Conservation (phyloP, 768 basidiomycete genomes). For the Trametes elegans region DNA sequence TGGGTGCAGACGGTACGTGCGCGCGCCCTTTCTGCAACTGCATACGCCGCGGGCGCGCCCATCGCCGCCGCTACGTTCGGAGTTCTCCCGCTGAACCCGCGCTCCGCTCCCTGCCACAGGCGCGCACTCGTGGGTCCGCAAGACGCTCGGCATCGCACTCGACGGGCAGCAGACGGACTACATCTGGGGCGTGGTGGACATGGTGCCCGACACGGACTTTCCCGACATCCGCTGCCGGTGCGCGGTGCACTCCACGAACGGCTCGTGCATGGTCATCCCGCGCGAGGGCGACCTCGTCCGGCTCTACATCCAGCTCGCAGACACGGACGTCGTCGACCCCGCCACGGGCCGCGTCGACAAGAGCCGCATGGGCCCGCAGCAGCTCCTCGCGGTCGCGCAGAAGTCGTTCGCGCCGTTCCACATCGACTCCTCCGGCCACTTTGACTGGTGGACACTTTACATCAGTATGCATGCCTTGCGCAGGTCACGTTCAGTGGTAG, state of each 20-base stretch:
- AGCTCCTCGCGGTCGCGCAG: slow-evolving; percentile 44
- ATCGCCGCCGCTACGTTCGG: too few species aligned
- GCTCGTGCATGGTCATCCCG: slow-evolving; percentile 53
- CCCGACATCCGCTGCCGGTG: slow-evolving; percentile 51
- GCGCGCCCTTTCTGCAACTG: too few species aligned
- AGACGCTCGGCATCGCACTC: slow-evolving; percentile 62
- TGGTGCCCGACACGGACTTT: slow-evolving; percentile 48
- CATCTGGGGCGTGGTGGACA: slow-evolving; percentile 81
- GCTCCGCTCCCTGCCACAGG: slow-evolving; percentile 36
- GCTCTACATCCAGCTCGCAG: slow-evolving; percentile 51
- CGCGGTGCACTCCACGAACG: slow-evolving; percentile 51
- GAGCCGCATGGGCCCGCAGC: slow-evolving; percentile 35
- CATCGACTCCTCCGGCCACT: slow-evolving; percentile 28
- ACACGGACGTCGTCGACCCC: slow-evolving; percentile 36
- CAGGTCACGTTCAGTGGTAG: too few species aligned
- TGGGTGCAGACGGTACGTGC: slow-evolving; percentile 70
- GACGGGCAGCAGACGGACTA: slow-evolving; percentile 69
- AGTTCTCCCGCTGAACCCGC: neutral
- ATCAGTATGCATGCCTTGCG: too few species aligned
- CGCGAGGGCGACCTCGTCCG: slow-evolving; percentile 48
- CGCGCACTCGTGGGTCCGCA: slow-evolving; percentile 84
- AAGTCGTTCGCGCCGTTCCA: slow-evolving; percentile 43
- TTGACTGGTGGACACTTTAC: slow-evolving; percentile 53
- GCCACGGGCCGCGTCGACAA: slow-evolving; percentile 43
- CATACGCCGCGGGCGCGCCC: too few species aligned